Percentiles rank a stretch among this genome's conserved stretches.
Evolutionary conservation across 805 yeast genomes (phyloP).

Genomic region (Grigorovia humatica): DNA sequence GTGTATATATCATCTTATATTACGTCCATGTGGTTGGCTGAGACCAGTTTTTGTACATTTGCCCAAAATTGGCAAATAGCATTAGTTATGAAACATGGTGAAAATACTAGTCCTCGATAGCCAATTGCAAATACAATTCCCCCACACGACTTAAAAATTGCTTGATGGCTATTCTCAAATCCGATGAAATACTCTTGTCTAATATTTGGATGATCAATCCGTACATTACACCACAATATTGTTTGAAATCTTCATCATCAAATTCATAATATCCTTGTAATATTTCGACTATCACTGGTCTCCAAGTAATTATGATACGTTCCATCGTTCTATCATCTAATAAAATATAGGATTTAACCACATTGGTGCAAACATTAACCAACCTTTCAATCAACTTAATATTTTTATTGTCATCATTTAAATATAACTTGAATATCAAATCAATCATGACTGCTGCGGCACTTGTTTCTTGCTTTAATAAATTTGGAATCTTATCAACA

Average conservation of each 20-base stretch:
- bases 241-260: slow-evolving; percentile 58
- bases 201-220: slow-evolving; percentile 47
- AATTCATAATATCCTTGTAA: slow-evolving; percentile 72
- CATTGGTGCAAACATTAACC: slow-evolving; percentile 60
- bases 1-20: no score
- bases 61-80: neutral
- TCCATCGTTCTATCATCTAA: slow-evolving; percentile 68
- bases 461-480: slow-evolving; percentile 83
- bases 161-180: slow-evolving; percentile 50
- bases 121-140: slow-evolving; percentile 29
- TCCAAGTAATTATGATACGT: slow-evolving; percentile 75
- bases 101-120: neutral
- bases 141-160: slow-evolving; percentile 50
- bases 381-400: slow-evolving; percentile 33
- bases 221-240: slow-evolving; percentile 51
- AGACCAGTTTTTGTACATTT: neutral
- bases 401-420: slow-evolving; percentile 38
- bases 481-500: slow-evolving; percentile 84
- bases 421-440: slow-evolving; percentile 66
- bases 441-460: slow-evolving; percentile 81
- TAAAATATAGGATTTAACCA: slow-evolving; percentile 57
- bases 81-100: no score
- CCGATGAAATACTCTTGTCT: slow-evolving; percentile 50
- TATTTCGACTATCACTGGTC: slow-evolving; percentile 86
- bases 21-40: no score